Conservation (phyloP, 2,329 filamentous ascomycete species). For the Botrytis paeoniae region DNA sequence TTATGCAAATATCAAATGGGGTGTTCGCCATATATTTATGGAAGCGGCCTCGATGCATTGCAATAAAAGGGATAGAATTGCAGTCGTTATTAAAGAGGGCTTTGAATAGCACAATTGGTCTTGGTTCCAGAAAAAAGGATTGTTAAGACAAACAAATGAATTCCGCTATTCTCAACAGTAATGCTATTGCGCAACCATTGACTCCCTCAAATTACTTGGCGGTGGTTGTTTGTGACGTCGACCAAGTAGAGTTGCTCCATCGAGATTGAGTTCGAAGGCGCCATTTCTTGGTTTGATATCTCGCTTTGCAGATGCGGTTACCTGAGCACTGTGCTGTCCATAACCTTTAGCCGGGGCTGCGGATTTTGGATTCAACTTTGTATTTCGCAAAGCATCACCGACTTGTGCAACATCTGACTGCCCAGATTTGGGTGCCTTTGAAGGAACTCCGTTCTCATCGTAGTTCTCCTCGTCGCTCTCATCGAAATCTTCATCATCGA, state of each 20-base stretch:
- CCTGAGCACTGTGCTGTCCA: conserved; percentile 80
- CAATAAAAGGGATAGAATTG: background rate
- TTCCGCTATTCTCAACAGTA: background rate
- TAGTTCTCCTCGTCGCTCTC: conserved; percentile 61
- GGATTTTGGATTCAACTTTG: conserved; percentile 67
- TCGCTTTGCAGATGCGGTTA: conserved; percentile 79
- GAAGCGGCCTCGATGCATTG: background rate
- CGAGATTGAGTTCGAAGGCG: conserved; percentile 86
- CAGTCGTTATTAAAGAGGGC: background rate
- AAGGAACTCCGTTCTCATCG: conserved; percentile 50
- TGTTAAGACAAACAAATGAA: background rate
- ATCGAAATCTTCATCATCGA: conserved; percentile 65
- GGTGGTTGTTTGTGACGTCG: conserved; percentile 55
- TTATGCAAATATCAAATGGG: background rate
- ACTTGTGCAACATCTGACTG: conserved; percentile 63
- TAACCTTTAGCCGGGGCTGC: conserved; percentile 66
- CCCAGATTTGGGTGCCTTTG: conserved; percentile 66
- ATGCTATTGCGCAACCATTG: conserved; percentile 27
- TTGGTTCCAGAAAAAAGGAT: background rate
- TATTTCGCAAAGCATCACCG: conserved; percentile 83
- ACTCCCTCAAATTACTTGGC: conserved; percentile 35
- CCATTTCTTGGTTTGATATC: conserved; percentile 73
- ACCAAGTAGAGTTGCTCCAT: conserved; percentile 85
- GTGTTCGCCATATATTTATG: background rate
- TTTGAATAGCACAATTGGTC: background rate